phyloP scores from a whole-genome alignment of 805 yeast genomes.

The Jamesozyma piceae region DNA sequence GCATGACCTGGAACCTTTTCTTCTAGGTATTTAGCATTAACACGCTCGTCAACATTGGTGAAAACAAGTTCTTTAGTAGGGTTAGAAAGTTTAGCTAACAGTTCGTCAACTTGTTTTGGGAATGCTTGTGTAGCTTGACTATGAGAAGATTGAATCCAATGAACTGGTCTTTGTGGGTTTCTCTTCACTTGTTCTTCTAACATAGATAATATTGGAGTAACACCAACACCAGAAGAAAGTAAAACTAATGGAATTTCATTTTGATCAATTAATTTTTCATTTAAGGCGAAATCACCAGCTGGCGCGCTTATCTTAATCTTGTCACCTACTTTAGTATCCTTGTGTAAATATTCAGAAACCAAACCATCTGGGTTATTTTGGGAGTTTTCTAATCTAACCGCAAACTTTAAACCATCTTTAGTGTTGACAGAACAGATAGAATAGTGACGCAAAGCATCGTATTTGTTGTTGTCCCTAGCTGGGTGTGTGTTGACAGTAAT shows the following conservation, averaged over 20 bases:
- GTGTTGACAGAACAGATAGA: conserved; percentile 39
- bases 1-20: conserved; percentile 21
- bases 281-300: conserved; percentile 41
- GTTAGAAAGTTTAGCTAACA: conserved; percentile 11
- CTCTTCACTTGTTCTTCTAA: conserved; percentile 30
- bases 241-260: conserved; percentile 32
- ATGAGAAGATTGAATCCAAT: conserved; percentile 27
- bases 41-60: conserved; percentile 20
- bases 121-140: conserved; percentile 21
- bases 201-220: conserved; percentile 54
- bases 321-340: conserved; percentile 40
- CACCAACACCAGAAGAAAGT: conserved; percentile 58
- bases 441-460: conserved; percentile 48
- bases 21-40: conserved; percentile 17
- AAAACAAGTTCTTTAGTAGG: conserved; percentile 13
- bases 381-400: conserved; percentile 41
- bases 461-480: conserved; percentile 31
- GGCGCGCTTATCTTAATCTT: conserved; percentile 47
- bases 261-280: conserved; percentile 22
- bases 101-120: conserved; percentile 16
- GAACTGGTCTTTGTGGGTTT: conserved; percentile 25
- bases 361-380: conserved; percentile 32
- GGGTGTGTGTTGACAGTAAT: conserved; percentile 31
- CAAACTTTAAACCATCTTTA: conserved; percentile 41
- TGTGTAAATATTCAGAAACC: conserved; percentile 44